These are phyloP conservation scores for Trichosporon coremiiforme DNA, from an alignment of 1,284 basidiomycete species.

Conservation along the genomic window DNA sequence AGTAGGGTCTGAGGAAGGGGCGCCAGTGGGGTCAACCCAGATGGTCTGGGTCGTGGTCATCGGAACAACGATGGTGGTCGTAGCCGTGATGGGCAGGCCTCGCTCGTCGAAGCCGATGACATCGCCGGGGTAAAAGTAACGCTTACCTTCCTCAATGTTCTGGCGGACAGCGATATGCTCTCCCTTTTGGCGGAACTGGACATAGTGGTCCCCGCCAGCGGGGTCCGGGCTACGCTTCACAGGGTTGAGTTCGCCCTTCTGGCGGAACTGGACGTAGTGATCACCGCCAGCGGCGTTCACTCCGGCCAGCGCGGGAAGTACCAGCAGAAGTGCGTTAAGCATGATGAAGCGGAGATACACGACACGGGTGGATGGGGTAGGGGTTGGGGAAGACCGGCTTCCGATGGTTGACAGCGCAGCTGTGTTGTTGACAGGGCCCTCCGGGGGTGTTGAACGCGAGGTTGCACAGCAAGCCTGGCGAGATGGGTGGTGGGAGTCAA, in stretches of 20 bases:
- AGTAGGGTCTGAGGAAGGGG: slow-evolving; percentile 1
- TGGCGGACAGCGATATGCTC: slow-evolving; percentile 11
- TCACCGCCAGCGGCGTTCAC: slow-evolving; percentile 27
- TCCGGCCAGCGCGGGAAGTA: slow-evolving; percentile 29
- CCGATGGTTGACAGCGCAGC: slow-evolving; percentile 26
- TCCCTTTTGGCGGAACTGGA: slow-evolving; percentile 19
- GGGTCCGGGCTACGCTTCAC: slow-evolving; percentile 21
- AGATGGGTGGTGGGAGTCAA: slow-evolving; percentile 18
- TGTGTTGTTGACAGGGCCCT: slow-evolving; percentile 14
- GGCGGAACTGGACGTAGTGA: slow-evolving; percentile 29
- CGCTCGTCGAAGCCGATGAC: slow-evolving; percentile 41
- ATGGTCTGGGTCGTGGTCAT: slow-evolving; percentile 49
- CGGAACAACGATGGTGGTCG: slow-evolving; percentile 50
- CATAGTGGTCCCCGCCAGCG: slow-evolving; percentile 30
- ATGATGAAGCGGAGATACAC: slow-evolving; percentile 15
- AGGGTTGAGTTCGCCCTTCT: background rate
- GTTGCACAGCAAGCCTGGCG: slow-evolving; percentile 27
- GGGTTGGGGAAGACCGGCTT: slow-evolving; percentile 29
- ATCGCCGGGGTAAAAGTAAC: slow-evolving; percentile 10
- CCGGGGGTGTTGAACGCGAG: slow-evolving; percentile 19
- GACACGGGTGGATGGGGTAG: slow-evolving; percentile 20
- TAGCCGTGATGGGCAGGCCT: slow-evolving; percentile 50
- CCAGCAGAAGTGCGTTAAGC: slow-evolving; percentile 25
- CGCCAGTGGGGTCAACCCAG: slow-evolving; percentile 46
- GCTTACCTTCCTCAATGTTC: slow-evolving; percentile 15